These are phyloP conservation scores for Crithidia brevicula DNA, from an alignment of 208 protist species.

Conservation along the genomic window DNA sequence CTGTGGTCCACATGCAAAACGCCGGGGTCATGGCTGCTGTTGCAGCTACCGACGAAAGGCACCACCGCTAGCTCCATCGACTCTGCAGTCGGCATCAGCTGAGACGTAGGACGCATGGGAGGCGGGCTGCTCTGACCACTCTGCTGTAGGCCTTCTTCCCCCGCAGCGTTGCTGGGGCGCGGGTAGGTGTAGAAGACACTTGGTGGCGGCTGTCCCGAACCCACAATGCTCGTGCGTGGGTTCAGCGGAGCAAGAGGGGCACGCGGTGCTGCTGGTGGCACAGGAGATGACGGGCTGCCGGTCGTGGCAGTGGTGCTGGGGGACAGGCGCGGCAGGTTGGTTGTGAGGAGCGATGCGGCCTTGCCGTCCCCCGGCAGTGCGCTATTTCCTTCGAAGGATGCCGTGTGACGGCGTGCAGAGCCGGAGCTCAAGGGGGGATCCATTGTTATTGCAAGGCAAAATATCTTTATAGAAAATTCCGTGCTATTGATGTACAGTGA, in stretches of 20 bases:
- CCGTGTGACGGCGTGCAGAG: not conserved
- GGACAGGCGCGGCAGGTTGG: constrained; percentile 5
- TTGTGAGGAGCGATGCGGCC: not conserved
- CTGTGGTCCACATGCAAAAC: not conserved
- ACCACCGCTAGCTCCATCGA: constrained; percentile 31
- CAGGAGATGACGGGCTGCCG: not conserved
- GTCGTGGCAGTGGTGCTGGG: not conserved
- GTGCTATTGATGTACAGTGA: no score
- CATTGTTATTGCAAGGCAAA: no score
- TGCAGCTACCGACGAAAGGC: constrained; percentile 12
- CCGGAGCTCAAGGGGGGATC: no score
- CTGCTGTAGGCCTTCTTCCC: not conserved
- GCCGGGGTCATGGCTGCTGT: constrained; percentile 5
- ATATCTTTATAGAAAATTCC: no score
- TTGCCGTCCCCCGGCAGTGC: not conserved
- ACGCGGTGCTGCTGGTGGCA: not conserved
- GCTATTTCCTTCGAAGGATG: not conserved
- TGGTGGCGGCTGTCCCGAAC: not conserved
- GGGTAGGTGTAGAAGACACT: constrained; percentile 13
- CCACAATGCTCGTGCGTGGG: not conserved
- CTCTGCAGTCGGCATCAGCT: not conserved
- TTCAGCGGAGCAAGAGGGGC: constrained; percentile 1
- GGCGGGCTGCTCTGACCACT: constrained; percentile 1
- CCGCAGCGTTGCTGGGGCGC: no score
- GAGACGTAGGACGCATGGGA: not conserved